A percentile compares a stretch with the other conserved stretches of the same genome.
Conservation (phyloP, 1,284 basidiomycete genomes). For the Vanrija pseudolonga region DNA sequence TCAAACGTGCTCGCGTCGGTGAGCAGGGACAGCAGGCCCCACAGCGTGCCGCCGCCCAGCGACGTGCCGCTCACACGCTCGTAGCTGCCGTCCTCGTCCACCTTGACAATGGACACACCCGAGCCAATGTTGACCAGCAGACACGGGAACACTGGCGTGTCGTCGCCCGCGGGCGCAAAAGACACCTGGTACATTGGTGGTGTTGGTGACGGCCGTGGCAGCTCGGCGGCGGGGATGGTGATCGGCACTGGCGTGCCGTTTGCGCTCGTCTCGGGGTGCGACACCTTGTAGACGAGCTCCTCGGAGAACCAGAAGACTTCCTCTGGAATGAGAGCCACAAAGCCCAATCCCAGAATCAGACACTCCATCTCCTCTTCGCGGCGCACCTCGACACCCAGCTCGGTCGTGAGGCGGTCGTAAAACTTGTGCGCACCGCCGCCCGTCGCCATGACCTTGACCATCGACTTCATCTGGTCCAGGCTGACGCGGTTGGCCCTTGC, state of each 20-base stretch:
- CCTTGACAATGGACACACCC: conserved; percentile 95
- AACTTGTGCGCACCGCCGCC: conserved; percentile 96
- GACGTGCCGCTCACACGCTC: conserved; percentile 97
- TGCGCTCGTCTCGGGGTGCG: conserved; percentile 55
- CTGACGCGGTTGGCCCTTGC: conserved; percentile 84
- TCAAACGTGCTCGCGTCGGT: conserved; percentile 89
- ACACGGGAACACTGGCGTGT: conserved; percentile 85
- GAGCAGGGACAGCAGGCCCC: conserved; percentile 90
- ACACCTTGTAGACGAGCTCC: conserved; percentile 82
- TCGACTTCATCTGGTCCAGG: conserved; percentile 83
- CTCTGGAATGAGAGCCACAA: conserved; percentile 90
- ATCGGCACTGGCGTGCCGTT: not conserved
- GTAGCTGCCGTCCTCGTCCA: conserved; percentile 90
- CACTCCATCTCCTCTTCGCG: conserved; percentile 99
- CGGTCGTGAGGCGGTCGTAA: conserved; percentile 72
- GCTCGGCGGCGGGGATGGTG: conserved; percentile 43
- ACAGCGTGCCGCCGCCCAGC: conserved; percentile 97
- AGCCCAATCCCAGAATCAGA: conserved; percentile 92
- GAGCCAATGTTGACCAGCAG: conserved; percentile 97
- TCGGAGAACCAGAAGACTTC: conserved; percentile 99
- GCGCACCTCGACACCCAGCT: conserved; percentile 77
- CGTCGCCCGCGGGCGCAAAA: conserved; percentile 59
- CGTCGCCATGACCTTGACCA: conserved; percentile 96
- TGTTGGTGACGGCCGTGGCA: conserved; percentile 86
- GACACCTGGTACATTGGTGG: conserved; percentile 86